A percentile compares a stretch with the other conserved stretches of the same genome.
Evolutionary conservation across 1,284 basidiomycete genomes (phyloP).

Genomic region (Trametes pubescens): DNA sequence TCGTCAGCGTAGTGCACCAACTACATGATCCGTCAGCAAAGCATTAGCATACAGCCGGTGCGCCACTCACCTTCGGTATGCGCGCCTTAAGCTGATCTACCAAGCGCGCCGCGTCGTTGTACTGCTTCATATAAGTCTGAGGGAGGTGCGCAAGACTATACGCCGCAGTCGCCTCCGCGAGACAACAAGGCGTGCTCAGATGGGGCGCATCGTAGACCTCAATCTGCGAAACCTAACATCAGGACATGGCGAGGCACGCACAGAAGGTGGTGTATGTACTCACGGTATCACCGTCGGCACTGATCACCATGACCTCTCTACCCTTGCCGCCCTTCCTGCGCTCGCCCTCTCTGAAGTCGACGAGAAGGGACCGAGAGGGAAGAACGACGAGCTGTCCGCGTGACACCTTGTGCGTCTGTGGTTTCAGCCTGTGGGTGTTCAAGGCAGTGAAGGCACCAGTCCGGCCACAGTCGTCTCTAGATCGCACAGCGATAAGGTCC

Average conservation of each 20-base stretch:
- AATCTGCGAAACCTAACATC: conserved; percentile 42
- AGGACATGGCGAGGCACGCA: background rate
- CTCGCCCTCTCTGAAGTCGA: conserved; percentile 64
- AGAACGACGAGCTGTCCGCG: conserved; percentile 58
- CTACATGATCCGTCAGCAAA: conserved; percentile 38
- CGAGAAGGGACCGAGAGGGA: conserved; percentile 55
- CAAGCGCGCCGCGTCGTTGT: conserved; percentile 53
- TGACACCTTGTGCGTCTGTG: conserved; percentile 56
- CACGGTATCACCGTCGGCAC: conserved; percentile 48
- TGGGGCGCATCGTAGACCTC: conserved; percentile 57
- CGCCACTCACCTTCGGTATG: conserved; percentile 55
- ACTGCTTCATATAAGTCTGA: conserved; percentile 50
- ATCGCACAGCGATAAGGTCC: background rate
- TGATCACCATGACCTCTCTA: conserved; percentile 55
- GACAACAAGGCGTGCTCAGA: conserved; percentile 55
- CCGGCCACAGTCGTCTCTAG: conserved; percentile 34
- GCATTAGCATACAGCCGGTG: background rate
- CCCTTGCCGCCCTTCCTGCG: conserved; percentile 55
- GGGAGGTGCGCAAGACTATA: conserved; percentile 51
- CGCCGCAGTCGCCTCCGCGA: conserved; percentile 50
- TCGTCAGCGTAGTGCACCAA: conserved; percentile 52
- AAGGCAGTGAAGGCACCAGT: conserved; percentile 49
- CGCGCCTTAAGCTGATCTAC: conserved; percentile 59
- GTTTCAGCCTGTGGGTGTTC: conserved; percentile 48
- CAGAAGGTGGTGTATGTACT: conserved; percentile 4